phyloP scores from a whole-genome alignment of 495 filamentous ascomycete species.

The Penicillium daleae region DNA sequence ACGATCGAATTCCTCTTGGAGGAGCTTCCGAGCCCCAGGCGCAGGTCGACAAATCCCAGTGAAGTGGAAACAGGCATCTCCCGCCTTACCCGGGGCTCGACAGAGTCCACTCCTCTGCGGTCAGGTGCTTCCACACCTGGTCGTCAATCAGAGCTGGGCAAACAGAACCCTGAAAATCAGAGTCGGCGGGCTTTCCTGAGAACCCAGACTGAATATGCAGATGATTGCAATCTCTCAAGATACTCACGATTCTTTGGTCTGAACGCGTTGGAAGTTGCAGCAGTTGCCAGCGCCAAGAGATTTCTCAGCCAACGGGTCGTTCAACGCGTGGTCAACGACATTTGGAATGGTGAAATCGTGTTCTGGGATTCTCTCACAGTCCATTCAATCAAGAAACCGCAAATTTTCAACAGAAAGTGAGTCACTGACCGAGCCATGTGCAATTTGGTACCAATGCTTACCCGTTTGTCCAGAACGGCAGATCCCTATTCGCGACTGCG shows the following conservation, averaged over 20 bases:
- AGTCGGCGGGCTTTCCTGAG: conserved; percentile 3
- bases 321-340: conserved; percentile 84
- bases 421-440: background rate
- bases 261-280: conserved; percentile 89
- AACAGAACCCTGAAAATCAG: conserved; percentile 16
- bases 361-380: conserved; percentile 87
- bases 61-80: conserved; percentile 34
- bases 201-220: conserved; percentile 13
- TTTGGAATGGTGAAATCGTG: conserved; percentile 90
- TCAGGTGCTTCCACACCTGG: conserved; percentile 30
- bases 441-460: conserved; percentile 9
- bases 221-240: conserved; percentile 53
- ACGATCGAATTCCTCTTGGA: conserved; percentile 82
- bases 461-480: conserved; percentile 51
- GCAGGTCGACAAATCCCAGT: conserved; percentile 20
- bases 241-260: conserved; percentile 72
- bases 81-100: conserved; percentile 15
- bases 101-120: conserved; percentile 40
- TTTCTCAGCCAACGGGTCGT: conserved; percentile 86
- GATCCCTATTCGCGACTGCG: conserved; percentile 84
- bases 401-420: conserved; percentile 73
- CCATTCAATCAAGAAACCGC: conserved; percentile 76
- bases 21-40: conserved; percentile 60
- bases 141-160: conserved; percentile 21
- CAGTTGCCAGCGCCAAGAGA: conserved; percentile 84